A percentile compares a stretch with the other conserved stretches of the same genome.
Conservation (phyloP, 2,329 filamentous ascomycete genomes). For the Biscogniauxia sp. region DNA sequence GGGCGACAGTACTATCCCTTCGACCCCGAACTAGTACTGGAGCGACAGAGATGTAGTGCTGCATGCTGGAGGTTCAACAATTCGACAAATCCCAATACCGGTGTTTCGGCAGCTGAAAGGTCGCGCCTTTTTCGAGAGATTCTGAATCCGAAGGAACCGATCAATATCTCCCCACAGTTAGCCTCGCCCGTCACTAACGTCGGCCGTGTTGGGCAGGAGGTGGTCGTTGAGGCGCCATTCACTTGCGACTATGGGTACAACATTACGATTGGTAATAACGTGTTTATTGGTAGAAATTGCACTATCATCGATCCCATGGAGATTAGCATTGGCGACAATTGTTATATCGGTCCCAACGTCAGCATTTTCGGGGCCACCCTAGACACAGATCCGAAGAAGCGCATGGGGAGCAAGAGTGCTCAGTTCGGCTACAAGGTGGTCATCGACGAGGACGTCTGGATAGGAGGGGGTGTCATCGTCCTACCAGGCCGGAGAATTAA, state of each 20-base stretch:
- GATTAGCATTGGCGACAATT: slow-evolving; percentile 76
- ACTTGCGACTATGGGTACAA: slow-evolving; percentile 96
- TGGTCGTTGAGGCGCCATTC: slow-evolving; percentile 83
- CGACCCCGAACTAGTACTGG: slow-evolving; percentile 72
- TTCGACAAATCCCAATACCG: slow-evolving; percentile 70
- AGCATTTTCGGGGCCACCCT: slow-evolving; percentile 77
- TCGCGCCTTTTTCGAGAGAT: slow-evolving; percentile 70
- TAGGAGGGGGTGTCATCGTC: slow-evolving; percentile 74
- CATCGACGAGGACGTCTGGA: slow-evolving; percentile 84
- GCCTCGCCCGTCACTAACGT: slow-evolving; percentile 50
- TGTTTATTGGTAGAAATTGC: slow-evolving; percentile 79
- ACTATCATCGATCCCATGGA: slow-evolving; percentile 82
- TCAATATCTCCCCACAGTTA: slow-evolving; percentile 55
- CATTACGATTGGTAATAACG: slow-evolving; percentile 80
- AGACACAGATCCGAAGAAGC: slow-evolving; percentile 68
- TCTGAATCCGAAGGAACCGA: slow-evolving; percentile 58
- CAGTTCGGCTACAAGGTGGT: slow-evolving; percentile 69
- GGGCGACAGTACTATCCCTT: slow-evolving; percentile 79
- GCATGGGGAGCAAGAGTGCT: slow-evolving; percentile 70
- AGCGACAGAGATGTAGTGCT: slow-evolving; percentile 79
- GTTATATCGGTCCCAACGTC: slow-evolving; percentile 78
- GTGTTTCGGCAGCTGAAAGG: slow-evolving; percentile 67
- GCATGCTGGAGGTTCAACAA: slow-evolving; percentile 87
- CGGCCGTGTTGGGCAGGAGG: slow-evolving; percentile 69
- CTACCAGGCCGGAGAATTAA: slow-evolving; percentile 79